phyloP scores from a whole-genome alignment of 2,329 filamentous ascomycete genomes.

The Colletotrichum godetiae region DNA sequence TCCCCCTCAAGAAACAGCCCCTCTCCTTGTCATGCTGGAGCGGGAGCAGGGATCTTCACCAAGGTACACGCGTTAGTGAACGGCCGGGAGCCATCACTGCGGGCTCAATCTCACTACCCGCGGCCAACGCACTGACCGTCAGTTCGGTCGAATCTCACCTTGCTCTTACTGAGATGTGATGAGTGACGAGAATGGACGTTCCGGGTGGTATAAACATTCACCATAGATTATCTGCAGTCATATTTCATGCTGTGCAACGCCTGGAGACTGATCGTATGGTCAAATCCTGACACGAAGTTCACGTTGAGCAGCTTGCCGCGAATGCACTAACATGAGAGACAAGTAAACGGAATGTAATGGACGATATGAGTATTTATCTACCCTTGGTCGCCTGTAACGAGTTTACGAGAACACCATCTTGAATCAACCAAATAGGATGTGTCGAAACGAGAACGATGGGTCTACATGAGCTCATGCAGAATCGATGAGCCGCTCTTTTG shows the following conservation, averaged over 20 bases:
- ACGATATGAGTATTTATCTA: neutral
- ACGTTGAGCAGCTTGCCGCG: neutral
- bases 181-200: neutral
- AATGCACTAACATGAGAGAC: neutral
- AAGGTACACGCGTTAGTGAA: neutral
- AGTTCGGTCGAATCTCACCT: slow-evolving; percentile 5
- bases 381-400: neutral
- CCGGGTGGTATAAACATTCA: neutral
- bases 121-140: slow-evolving; percentile 19
- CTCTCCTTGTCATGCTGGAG: slow-evolving; percentile 20
- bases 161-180: neutral
- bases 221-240: neutral
- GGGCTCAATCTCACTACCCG: slow-evolving; percentile 17
- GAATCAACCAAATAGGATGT: neutral
- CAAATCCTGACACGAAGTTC: neutral
- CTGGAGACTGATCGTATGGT: neutral
- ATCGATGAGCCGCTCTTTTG: neutral
- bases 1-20: neutral
- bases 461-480: neutral
- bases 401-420: neutral
- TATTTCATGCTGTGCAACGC: neutral
- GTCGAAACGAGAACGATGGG: neutral
- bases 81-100: neutral
- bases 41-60: slow-evolving; percentile 17
- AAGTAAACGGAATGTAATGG: neutral